These are phyloP conservation scores for Spiraea crenata DNA, from an alignment of 331 rosid genomes.

Conservation along the genomic window DNA sequence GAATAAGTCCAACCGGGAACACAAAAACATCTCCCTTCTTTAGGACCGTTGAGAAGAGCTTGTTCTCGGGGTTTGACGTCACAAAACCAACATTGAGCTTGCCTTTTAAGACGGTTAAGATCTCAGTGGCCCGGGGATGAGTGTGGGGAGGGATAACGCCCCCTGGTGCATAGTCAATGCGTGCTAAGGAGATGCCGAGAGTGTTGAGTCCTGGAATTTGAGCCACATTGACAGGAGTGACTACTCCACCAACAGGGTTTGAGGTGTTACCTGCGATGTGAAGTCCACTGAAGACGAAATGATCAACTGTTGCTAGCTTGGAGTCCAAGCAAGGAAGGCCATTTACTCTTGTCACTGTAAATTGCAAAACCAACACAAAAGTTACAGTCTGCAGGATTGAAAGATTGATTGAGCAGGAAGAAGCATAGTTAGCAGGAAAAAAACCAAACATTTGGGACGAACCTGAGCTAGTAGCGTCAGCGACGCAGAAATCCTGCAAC, in stretches of 20 bases:
- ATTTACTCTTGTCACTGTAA: slow-evolving; percentile 23
- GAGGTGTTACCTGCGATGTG: slow-evolving; percentile 32
- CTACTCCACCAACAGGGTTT: slow-evolving; percentile 24
- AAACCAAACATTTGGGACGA: neutral
- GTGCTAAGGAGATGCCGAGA: slow-evolving; percentile 37
- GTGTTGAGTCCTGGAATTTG: slow-evolving; percentile 48
- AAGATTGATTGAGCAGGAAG: no score
- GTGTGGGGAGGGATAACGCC: slow-evolving; percentile 37
- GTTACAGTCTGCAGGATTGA: neutral
- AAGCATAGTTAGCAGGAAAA: neutral
- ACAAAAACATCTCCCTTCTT: slow-evolving; percentile 41
- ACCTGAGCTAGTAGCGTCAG: slow-evolving; percentile 34
- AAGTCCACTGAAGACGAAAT: slow-evolving; percentile 35
- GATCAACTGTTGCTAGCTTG: slow-evolving; percentile 23
- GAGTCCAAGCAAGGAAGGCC: slow-evolving; percentile 33
- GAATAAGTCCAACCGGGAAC: slow-evolving; percentile 39
- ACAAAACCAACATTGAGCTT: slow-evolving; percentile 37
- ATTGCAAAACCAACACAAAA: neutral
- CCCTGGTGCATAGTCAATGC: slow-evolving; percentile 33
- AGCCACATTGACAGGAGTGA: slow-evolving; percentile 33
- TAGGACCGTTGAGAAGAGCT: slow-evolving; percentile 36
- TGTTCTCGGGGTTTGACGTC: slow-evolving; percentile 43
- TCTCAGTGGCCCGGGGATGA: slow-evolving; percentile 41
- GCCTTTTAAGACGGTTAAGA: slow-evolving; percentile 37
- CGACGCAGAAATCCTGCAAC: slow-evolving; percentile 40